Percentiles rank a stretch among this genome's conserved stretches.
Conservation (phyloP, 176 grass and related monocot genomes). For the Ensete glaucum region DNA sequence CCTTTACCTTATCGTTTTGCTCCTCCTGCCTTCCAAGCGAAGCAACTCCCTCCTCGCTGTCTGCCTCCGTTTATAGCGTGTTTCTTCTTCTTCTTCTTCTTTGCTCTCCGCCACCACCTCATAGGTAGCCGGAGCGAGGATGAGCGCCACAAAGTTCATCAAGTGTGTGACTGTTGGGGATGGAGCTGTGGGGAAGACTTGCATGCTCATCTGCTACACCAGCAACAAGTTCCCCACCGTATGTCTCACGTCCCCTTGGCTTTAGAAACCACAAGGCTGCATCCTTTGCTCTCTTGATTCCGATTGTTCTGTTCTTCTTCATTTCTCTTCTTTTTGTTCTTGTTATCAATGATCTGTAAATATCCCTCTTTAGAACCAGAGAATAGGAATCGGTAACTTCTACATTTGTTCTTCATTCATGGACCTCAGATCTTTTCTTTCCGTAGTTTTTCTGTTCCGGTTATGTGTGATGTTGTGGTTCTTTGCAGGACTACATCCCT, state of each 20-base stretch:
- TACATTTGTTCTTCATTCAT: background rate
- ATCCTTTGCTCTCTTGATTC: background rate
- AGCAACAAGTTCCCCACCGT: slow-evolving; percentile 99
- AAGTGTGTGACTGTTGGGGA: slow-evolving; percentile 99
- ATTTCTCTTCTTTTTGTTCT: background rate
- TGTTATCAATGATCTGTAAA: no score
- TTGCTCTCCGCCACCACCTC: no score
- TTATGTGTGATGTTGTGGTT: background rate
- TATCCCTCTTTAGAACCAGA: background rate
- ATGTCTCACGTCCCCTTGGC: background rate
- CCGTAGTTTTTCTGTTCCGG: background rate
- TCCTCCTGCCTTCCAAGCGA: slow-evolving; percentile 3
- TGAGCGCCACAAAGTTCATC: slow-evolving; percentile 97
- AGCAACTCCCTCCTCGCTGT: background rate
- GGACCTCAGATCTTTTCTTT: background rate
- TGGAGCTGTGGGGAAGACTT: slow-evolving; percentile 96
- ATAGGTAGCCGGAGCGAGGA: slow-evolving; percentile 5
- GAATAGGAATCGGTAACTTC: background rate
- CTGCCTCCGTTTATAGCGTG: background rate
- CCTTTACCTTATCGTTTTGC: background rate
- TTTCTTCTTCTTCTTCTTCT: no score
- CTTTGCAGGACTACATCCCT: slow-evolving; percentile 61
- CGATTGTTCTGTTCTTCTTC: background rate
- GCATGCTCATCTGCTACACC: slow-evolving; percentile 99
- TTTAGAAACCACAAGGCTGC: background rate